phyloP scores from a whole-genome alignment of 495 filamentous ascomycete species.

The Chaetomium fimeti region DNA sequence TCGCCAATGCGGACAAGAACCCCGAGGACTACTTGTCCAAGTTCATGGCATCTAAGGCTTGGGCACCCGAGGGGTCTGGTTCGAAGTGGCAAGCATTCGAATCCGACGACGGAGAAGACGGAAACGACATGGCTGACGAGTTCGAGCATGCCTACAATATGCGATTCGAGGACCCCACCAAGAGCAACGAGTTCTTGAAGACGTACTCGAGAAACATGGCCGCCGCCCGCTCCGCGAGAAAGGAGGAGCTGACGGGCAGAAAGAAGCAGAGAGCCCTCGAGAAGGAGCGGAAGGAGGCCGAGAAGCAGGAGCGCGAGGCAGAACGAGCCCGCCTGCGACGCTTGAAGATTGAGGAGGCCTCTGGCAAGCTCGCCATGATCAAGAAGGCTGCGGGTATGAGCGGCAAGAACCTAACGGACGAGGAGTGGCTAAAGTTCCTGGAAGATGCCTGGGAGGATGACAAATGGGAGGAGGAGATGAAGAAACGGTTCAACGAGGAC shows the following conservation, averaged over 20 bases:
- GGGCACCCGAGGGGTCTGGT: constrained; percentile 57
- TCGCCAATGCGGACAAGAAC: constrained; percentile 81
- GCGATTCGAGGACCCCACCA: constrained; percentile 87
- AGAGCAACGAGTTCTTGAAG: constrained; percentile 76
- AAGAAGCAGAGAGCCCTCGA: constrained; percentile 76
- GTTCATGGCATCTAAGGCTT: constrained; percentile 85
- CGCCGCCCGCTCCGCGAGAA: constrained; percentile 73
- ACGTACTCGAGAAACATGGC: constrained; percentile 85
- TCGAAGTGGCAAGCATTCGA: constrained; percentile 73
- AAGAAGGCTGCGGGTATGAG: constrained; percentile 80
- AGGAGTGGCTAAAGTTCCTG: constrained; percentile 77
- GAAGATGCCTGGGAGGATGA: constrained; percentile 84
- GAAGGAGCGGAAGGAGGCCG: constrained; percentile 70
- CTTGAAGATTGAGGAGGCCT: constrained; percentile 82
- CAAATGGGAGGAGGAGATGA: constrained; percentile 86
- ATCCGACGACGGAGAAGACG: constrained; percentile 86
- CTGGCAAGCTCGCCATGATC: constrained; percentile 77
- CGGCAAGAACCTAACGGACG: constrained; percentile 64
- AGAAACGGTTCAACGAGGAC: constrained; percentile 75
- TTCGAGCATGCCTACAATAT: constrained; percentile 95
- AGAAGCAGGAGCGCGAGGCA: constrained; percentile 70
- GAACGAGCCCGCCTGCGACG: constrained; percentile 82
- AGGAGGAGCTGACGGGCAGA: constrained; percentile 72
- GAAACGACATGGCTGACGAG: constrained; percentile 74
- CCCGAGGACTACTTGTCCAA: constrained; percentile 87